Evolutionary conservation across 1,284 basidiomycete genomes (phyloP).

Genomic region (Trichosporon ovoides): DNA sequence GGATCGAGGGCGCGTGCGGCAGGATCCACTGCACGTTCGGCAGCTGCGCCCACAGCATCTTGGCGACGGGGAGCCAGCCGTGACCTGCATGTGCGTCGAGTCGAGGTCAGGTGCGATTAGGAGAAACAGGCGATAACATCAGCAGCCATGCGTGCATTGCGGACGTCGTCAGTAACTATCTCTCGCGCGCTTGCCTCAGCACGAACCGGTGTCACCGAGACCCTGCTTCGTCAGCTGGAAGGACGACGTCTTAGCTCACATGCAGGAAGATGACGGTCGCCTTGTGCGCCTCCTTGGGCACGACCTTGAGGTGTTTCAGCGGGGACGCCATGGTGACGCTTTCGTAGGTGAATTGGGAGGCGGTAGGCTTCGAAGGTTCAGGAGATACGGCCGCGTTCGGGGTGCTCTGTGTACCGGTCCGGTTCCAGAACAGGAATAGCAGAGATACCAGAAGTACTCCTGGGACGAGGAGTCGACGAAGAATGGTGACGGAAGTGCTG

Average conservation of each 20-base stretch:
- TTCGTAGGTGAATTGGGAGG: neutral
- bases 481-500: neutral
- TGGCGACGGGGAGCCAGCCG: slow-evolving; percentile 72
- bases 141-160: neutral
- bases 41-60: slow-evolving; percentile 57
- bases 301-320: slow-evolving; percentile 44
- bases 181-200: neutral
- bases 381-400: neutral
- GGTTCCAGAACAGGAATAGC: neutral
- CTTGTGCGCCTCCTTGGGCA: slow-evolving; percentile 56
- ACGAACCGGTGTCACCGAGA: slow-evolving; percentile 42
- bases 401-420: neutral
- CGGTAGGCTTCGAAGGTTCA: neutral
- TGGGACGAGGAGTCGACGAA: neutral
- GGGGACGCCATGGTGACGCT: slow-evolving; percentile 23
- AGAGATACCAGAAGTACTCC: neutral
- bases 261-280: slow-evolving; percentile 86
- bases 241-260: slow-evolving; percentile 52
- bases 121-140: slow-evolving; percentile 22
- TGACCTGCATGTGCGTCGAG: slow-evolving; percentile 50
- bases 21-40: slow-evolving; percentile 77
- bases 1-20: slow-evolving; percentile 62
- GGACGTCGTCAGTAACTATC: neutral
- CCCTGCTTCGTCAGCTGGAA: slow-evolving; percentile 23
- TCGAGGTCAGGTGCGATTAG: neutral